A percentile compares a stretch with the other conserved stretches of the same genome.
Evolutionary conservation across 2,329 filamentous ascomycete genomes (phyloP).

Genomic region (Colletotrichum sp.): DNA sequence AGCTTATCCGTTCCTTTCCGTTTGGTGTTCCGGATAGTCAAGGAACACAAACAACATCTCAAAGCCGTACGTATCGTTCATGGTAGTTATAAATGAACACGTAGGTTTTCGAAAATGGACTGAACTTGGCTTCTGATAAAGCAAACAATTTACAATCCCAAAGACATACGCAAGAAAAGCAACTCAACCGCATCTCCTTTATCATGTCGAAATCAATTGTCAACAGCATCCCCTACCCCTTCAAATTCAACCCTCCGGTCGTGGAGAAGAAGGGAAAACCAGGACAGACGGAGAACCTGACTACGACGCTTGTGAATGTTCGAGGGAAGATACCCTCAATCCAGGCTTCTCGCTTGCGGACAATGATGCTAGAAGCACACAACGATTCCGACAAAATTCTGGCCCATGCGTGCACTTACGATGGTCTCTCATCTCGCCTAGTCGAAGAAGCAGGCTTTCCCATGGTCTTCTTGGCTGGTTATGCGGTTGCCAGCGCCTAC

Average conservation of each 20-base stretch:
- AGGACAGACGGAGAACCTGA: neutral
- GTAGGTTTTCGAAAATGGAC: neutral
- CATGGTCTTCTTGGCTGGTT: slow-evolving; percentile 48
- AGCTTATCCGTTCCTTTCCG: neutral
- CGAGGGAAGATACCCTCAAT: slow-evolving; percentile 39
- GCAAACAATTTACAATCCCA: neutral
- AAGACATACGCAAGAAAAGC: neutral
- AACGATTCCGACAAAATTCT: slow-evolving; percentile 45
- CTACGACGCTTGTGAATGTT: slow-evolving; percentile 29
- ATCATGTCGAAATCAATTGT: slow-evolving; percentile 30
- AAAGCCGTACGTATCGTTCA: neutral
- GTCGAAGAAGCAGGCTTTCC: slow-evolving; percentile 51
- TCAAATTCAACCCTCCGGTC: slow-evolving; percentile 28
- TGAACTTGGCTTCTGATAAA: neutral
- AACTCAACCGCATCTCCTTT: neutral
- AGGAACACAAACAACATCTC: neutral
- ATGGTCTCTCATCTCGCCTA: slow-evolving; percentile 46
- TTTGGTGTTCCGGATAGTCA: neutral
- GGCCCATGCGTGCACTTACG: slow-evolving; percentile 47
- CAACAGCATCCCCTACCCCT: slow-evolving; percentile 35
- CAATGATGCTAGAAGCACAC: slow-evolving; percentile 43
- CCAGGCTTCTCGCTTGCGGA: slow-evolving; percentile 28
- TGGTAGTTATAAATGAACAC: neutral
- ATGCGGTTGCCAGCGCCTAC: slow-evolving; percentile 41
- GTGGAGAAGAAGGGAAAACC: neutral